Evolutionary conservation across 306 rosid species (phyloP), one percentile per base, ranked within the genome.

Genomic region (Carpinus fangiana): DNA sequence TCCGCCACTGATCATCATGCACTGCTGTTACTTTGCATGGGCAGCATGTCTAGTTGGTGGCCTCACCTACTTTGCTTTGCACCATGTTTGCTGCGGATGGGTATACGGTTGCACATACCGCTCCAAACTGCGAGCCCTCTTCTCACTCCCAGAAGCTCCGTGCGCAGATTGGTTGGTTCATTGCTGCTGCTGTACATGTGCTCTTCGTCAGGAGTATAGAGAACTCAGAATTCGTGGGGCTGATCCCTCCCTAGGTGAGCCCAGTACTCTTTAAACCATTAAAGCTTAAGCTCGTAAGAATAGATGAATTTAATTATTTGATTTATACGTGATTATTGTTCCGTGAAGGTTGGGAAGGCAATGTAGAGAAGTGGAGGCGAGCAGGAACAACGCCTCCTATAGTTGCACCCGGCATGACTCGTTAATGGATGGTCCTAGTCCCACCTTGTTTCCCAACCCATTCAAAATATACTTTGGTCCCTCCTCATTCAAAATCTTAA

Each of bases 111-210:
- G 57, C 12, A 61, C 54, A 4, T 73, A 84, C 76, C 69, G 85
- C 70, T 51, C 80, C 13, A 84, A 84, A 53, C 46, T 84, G 26
- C 73, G 82, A 47, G 59, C 66, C 43, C 50, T 41, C 12, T 80
- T 77, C 56, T 80, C 84, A 2, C 72, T 80, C 18, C 84, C 87
- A n/a, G 59, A 78, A 68, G 78, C 64, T 43, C 84, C 87, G 6
- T 73, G 68, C 52, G 14, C 61, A 4, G 84, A 80, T 74, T 18
- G 16, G 31, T 18, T 73, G 5, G 67, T 52, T 20, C 82, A 77
- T 74, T 20, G 31, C 7, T 80, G 54, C 31, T 84, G 82, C 74
- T 77, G 74, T 69, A 13, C 20, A 17, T 84, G 82, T 26, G n/a
- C 87, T 62, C 18, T 73, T 12, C 51, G 66, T 50, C 82, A 84